phyloP scores from a whole-genome alignment of 1,284 basidiomycete genomes.

The Apiotrichum gamsii region DNA sequence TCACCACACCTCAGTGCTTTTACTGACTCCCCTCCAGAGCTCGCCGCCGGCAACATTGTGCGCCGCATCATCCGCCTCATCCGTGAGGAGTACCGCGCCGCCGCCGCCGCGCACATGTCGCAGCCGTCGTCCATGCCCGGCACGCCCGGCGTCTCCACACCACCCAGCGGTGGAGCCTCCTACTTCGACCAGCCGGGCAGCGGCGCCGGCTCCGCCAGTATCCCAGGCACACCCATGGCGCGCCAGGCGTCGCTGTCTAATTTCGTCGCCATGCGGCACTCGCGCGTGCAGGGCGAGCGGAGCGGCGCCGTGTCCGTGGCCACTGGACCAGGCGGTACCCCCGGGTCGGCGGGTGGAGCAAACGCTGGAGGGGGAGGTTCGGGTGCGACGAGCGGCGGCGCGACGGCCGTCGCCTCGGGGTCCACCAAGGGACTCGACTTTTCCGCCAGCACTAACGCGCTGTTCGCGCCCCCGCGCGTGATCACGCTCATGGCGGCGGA shows the following conservation, averaged over 20 bases:
- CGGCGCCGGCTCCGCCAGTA: slow-evolving; percentile 21
- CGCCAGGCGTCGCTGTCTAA: slow-evolving; percentile 39
- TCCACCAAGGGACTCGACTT: slow-evolving; percentile 17
- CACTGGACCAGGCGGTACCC: too few species aligned
- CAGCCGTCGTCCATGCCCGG: slow-evolving; percentile 36
- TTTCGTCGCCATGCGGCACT: slow-evolving; percentile 47
- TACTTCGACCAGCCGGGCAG: slow-evolving; percentile 23
- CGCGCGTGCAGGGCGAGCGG: slow-evolving; percentile 42
- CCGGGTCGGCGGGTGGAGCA: too few species aligned
- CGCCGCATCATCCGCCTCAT: slow-evolving; percentile 86
- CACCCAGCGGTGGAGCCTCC: slow-evolving; percentile 36
- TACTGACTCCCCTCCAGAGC: slow-evolving; percentile 55
- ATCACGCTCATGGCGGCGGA: not conserved
- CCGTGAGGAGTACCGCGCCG: slow-evolving; percentile 76
- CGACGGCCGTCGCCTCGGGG: not conserved
- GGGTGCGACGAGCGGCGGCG: not conserved
- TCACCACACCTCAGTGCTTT: too few species aligned
- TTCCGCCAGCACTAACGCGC: not conserved
- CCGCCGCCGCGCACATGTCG: slow-evolving; percentile 36
- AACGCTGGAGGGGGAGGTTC: too few species aligned
- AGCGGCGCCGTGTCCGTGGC: slow-evolving; percentile 14
- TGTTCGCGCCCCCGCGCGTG: not conserved
- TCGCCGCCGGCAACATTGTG: slow-evolving; percentile 89
- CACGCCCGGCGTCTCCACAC: slow-evolving; percentile 34
- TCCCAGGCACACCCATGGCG: slow-evolving; percentile 10